phyloP scores from a whole-genome alignment of 2,329 filamentous ascomycete species.

The Epicoccum nigrum region DNA sequence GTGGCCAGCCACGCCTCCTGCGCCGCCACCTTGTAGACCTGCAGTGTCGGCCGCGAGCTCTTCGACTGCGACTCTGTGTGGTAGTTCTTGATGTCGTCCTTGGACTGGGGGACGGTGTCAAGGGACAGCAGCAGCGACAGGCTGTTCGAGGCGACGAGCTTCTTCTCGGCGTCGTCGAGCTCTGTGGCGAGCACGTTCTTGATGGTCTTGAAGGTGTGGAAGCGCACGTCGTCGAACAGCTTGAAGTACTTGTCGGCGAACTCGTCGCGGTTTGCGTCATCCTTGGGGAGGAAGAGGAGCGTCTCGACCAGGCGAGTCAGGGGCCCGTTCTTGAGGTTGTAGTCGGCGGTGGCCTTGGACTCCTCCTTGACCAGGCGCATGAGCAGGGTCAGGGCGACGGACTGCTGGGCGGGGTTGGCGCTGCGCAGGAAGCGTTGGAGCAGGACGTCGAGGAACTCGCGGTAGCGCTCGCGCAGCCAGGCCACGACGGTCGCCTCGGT shows the following conservation, averaged over 20 bases:
- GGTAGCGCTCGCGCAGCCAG: conserved; percentile 79
- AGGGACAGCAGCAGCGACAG: conserved; percentile 70
- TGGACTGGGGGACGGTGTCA: conserved; percentile 71
- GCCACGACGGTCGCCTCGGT: conserved; percentile 75
- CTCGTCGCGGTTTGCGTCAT: conserved; percentile 67
- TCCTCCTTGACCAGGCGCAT: conserved; percentile 88
- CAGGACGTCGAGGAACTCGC: conserved; percentile 71
- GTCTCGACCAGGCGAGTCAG: conserved; percentile 69
- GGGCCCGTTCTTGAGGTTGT: conserved; percentile 71
- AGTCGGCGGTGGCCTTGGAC: conserved; percentile 51
- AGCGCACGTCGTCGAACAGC: conserved; percentile 82
- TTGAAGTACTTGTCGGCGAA: conserved; percentile 81
- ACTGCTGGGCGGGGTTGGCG: conserved; percentile 66
- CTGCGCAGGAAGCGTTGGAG: conserved; percentile 62
- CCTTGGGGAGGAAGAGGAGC: conserved; percentile 64
- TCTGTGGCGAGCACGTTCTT: conserved; percentile 59
- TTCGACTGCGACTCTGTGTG: conserved; percentile 71
- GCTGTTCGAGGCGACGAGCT: conserved; percentile 54
- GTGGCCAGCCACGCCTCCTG: conserved; percentile 87
- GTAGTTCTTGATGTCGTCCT: conserved; percentile 71
- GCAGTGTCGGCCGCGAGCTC: conserved; percentile 64
- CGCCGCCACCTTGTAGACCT: conserved; percentile 76
- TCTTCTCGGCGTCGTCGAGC: conserved; percentile 26
- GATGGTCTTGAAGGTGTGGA: conserved; percentile 77
- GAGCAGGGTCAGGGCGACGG: conserved; percentile 74